Evolutionary conservation across 2,329 filamentous ascomycete genomes (phyloP), one percentile per base, ranked within the genome.

Genomic region (Aspergillus calidoustus): DNA sequence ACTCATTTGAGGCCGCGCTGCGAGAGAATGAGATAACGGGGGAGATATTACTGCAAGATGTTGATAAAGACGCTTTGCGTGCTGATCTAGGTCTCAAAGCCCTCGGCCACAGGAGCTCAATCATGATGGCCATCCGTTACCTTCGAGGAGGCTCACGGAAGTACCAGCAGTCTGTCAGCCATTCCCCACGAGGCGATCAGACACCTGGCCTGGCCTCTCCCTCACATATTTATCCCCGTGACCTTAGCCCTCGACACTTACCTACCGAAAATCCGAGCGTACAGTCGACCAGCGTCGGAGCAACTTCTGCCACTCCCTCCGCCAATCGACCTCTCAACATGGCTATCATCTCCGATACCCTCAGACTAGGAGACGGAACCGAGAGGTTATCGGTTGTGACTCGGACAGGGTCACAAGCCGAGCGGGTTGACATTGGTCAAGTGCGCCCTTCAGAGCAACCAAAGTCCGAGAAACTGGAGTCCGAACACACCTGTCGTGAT

Each of bases 11-110:
- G 60, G 71, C 72, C 22, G 79, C 78, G 4, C 75, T 96, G 5
- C 79, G 82, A 7, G 83, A 88, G 1, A 83, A 91, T 58, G 82
- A 88, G 7, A 80, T 94, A 5, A 86, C 88, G 58, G 91, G 91
- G 1, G 81, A 86, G 49, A 81, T 84, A 0, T 80, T 93, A 0
- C 78, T 94, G 1, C 86, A 83, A 25, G 80, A 83, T 38, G 80
- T 89, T 11, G 76, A 84, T 23, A 79, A 80, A 44, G 65, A 71
- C 2, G 77, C 79, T 1, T 76, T 87, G 15, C 75, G 80, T 13
- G 81, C 87, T 38, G 84, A 85, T 7, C 79, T 92, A 19, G 83
- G 81, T 1, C 78, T 93, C 58, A 83, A 75, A 44, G 81, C 83
- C 4, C 75, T 87, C 22, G 85, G 84, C 2, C 86, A 89, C 64